Base-by-base conservation (phyloP, 2,329 filamentous ascomycete species). In the Trichoderma sp. region DNA sequence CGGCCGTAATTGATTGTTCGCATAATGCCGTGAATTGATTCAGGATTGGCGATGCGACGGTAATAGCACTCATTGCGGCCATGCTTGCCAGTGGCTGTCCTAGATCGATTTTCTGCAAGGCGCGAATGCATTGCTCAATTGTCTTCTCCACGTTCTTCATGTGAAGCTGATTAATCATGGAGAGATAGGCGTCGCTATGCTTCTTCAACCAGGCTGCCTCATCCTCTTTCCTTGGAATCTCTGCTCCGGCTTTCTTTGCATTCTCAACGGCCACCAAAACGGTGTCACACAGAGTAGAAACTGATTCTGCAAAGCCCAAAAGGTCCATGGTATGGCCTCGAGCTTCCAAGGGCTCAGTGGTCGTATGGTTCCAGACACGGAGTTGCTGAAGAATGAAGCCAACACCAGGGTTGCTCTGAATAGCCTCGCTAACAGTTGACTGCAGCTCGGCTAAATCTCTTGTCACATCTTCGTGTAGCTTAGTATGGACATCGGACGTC, bases 211-310 rank as follows among this genome's bases (percentile, higher is more conserved):
- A 83, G 3, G 77, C 79, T 18, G 77, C 73, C 56, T 82, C 80
- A n/a, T 80, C 78, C n/a, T 81, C 79, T 32, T 79, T 82, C 4
- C 73, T 76, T 1, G 75, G 77, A 56, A 81, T 76, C 3, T 84
- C 83, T 12, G 83, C 81, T 9, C 89, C 82, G 3, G 85, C 82
- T 73, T 88, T 88, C 72, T 89, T 88, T 60, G 92, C 86, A 74
- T 91, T 89, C 79, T 98, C 94, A 62, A 97, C 86, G 1, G 92
- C 91, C 43, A 95, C 92, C 2, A 98, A 89, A 32, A 95, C 88
- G 64, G 89, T 88, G 80, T 97, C 93, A 61, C 91, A 88, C n/a
- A 92, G 84, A 1, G 82, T 87, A 47, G 93, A 87, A 2, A 94
- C 80, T 4, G 86, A 83, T 15, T 86, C 81, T 56, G 90, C 87